Evolutionary conservation across 2,329 filamentous ascomycete species (phyloP).

Genomic region (Aureobasidium mangrovei): DNA sequence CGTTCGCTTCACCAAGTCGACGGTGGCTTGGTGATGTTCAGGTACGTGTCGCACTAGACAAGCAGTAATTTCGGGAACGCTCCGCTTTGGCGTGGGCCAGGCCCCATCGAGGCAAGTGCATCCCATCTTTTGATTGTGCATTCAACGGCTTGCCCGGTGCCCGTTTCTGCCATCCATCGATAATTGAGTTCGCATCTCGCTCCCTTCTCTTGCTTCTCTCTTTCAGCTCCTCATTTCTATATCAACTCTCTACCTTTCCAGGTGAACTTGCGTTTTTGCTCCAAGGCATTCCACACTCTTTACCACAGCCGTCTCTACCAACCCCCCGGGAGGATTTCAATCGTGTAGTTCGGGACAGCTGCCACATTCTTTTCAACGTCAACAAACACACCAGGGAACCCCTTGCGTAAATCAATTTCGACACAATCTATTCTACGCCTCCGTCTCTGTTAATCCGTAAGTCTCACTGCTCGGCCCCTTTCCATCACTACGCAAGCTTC

Average conservation of each 20-base stretch:
- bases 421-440: conserved; percentile 13
- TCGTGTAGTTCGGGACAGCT: conserved; percentile 12
- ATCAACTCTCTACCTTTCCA: conserved; percentile 9
- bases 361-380: conserved; percentile 12
- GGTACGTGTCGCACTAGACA: conserved; percentile 5
- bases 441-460: conserved; percentile 12
- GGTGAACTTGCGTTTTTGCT: background rate
- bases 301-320: conserved; percentile 9
- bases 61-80: conserved; percentile 4
- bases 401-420: conserved; percentile 11
- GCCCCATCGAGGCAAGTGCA: background rate
- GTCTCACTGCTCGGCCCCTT: conserved; percentile 2
- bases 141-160: background rate
- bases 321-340: conserved; percentile 5
- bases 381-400: conserved; percentile 9
- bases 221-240: conserved; percentile 1
- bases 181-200: conserved; percentile 2
- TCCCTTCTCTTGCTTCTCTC: background rate
- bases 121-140: conserved; percentile 7
- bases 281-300: conserved; percentile 11
- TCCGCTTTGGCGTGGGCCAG: background rate
- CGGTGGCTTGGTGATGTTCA: conserved; percentile 6
- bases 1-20: conserved; percentile 9
- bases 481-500: background rate
- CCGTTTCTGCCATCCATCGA: conserved; percentile 13